Percentiles rank a stretch among this genome's conserved stretches.
These are phyloP conservation scores for Agrocybe pediades DNA, from an alignment of 768 basidiomycete species.

Conservation along the genomic window DNA sequence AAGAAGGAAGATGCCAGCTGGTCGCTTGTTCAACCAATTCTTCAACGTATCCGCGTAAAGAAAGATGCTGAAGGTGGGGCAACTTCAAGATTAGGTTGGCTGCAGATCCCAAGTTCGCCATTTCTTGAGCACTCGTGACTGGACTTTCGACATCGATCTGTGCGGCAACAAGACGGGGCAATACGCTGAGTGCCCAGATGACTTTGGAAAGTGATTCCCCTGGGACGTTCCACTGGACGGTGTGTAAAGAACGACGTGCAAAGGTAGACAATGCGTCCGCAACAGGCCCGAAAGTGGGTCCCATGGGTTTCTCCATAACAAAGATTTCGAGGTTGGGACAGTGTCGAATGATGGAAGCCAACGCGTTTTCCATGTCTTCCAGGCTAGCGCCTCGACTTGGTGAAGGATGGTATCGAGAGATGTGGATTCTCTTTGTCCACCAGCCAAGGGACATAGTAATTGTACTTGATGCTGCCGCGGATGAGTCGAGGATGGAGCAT, in stretches of 20 bases:
- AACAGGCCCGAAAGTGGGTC: constrained; percentile 59
- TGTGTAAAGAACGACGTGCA: constrained; percentile 53
- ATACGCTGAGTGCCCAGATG: constrained; percentile 70
- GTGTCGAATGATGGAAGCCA: constrained; percentile 60
- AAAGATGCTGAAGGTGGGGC: constrained; percentile 61
- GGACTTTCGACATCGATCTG: constrained; percentile 50
- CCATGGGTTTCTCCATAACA: constrained; percentile 67
- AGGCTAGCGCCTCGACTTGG: constrained; percentile 40
- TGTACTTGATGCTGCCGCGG: constrained; percentile 34
- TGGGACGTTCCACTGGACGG: constrained; percentile 62
- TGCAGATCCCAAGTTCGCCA: constrained; percentile 61
- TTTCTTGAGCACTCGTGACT: constrained; percentile 33
- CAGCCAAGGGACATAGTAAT: constrained; percentile 57
- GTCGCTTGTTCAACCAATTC: constrained; percentile 72
- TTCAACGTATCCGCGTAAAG: constrained; percentile 57
- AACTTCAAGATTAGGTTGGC: constrained; percentile 54
- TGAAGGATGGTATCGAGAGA: constrained; percentile 49
- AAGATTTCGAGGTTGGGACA: constrained; percentile 78
- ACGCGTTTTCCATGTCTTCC: constrained; percentile 51
- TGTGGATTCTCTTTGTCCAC: constrained; percentile 75
- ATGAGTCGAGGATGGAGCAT: constrained; percentile 50
- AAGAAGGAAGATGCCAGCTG: constrained; percentile 66
- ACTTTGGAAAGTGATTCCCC: constrained; percentile 59
- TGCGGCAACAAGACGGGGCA: constrained; percentile 56
- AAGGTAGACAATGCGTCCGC: constrained; percentile 61